phyloP scores from a whole-genome alignment of 106 monocot species.

The Gastrodia elata region DNA sequence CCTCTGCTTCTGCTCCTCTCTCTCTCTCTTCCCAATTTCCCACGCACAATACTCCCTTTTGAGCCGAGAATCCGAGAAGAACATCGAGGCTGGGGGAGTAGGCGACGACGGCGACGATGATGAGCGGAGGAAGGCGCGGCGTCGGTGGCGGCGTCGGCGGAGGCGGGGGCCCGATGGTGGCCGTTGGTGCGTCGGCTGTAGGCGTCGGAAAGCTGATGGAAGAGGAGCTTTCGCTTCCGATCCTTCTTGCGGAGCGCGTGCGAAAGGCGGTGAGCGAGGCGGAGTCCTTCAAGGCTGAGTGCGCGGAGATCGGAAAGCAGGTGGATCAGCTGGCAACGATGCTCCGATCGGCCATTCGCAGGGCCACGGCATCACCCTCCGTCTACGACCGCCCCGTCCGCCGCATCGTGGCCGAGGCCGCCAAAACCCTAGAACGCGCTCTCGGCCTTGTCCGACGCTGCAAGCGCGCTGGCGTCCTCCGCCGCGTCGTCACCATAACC shows the following conservation, averaged over 20 bases:
- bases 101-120: neutral
- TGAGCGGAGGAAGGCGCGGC: neutral
- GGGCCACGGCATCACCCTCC: conserved; percentile 15
- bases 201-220: conserved; percentile 10
- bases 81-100: conserved; percentile 6
- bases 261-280: conserved; percentile 33
- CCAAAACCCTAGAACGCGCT: conserved; percentile 70
- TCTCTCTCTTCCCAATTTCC: too few species aligned
- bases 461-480: conserved; percentile 39
- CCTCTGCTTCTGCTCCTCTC: neutral
- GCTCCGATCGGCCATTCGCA: conserved; percentile 28
- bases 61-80: conserved; percentile 4
- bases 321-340: conserved; percentile 20
- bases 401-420: conserved; percentile 78
- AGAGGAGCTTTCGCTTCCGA: conserved; percentile 30
- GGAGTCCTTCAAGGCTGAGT: conserved; percentile 39
- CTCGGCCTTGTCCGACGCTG: conserved; percentile 47
- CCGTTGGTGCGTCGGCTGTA: neutral
- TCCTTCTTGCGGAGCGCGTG: conserved; percentile 41
- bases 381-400: conserved; percentile 68
- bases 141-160: neutral
- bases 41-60: neutral
- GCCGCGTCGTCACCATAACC: conserved; percentile 69
- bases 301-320: conserved; percentile 26
- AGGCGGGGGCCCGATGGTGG: neutral